Conservation (phyloP, 495 filamentous ascomycete genomes). For the Schizothecium vesticola region DNA sequence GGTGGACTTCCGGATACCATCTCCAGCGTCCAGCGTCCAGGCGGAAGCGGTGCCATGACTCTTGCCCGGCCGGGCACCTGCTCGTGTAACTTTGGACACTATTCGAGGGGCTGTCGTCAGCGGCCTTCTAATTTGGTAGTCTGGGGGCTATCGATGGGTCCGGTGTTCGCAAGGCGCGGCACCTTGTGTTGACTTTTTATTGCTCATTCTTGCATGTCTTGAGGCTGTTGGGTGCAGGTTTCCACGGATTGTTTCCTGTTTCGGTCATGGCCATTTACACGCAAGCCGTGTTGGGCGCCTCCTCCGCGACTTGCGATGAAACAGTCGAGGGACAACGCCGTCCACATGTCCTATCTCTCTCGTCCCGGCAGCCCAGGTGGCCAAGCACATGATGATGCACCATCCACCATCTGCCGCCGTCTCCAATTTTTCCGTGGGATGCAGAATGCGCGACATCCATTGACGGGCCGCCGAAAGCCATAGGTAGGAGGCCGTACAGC, state of each 20-base stretch:
- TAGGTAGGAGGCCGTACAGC: neutral
- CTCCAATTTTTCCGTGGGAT: neutral
- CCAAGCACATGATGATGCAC: neutral
- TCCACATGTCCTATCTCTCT: too few relatives aligned
- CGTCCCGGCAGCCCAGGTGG: neutral
- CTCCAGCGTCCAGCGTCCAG: neutral
- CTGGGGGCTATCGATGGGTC: neutral
- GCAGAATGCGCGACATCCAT: neutral
- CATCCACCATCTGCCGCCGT: neutral
- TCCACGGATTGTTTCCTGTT: neutral
- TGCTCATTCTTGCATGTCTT: neutral
- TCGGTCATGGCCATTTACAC: neutral
- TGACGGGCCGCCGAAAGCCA: neutral
- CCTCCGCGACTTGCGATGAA: constrained; percentile 4
- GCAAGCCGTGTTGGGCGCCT: neutral
- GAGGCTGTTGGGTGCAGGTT: neutral
- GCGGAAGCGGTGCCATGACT: neutral
- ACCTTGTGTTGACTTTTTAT: neutral
- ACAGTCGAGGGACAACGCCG: neutral
- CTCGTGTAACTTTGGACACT: neutral
- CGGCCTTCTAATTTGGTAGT: neutral
- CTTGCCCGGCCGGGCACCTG: neutral
- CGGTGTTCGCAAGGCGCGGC: too few relatives aligned
- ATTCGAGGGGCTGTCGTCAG: neutral
- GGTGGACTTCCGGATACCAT: neutral